These are phyloP conservation scores for Metroxylon sagu DNA, from an alignment of 176 grass and related monocot genomes.

Conservation along the genomic window DNA sequence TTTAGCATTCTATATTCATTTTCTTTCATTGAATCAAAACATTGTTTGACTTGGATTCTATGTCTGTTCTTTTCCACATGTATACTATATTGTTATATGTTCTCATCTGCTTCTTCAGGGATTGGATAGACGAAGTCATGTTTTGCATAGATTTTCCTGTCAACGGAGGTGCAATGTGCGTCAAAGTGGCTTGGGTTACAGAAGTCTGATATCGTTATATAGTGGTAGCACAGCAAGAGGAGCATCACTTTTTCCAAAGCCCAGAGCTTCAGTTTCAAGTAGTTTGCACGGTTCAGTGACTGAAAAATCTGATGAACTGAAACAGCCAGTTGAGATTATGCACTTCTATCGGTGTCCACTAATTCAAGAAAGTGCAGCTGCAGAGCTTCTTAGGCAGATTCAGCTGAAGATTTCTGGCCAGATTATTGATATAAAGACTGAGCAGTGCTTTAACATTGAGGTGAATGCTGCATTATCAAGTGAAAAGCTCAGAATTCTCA, in stretches of 20 bases:
- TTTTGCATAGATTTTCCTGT: too few species aligned
- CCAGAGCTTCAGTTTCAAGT: slow-evolving; percentile 31
- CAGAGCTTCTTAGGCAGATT: slow-evolving; percentile 58
- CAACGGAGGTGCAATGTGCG: too few species aligned
- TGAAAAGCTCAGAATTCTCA: slow-evolving; percentile 55
- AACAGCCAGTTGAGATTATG: slow-evolving; percentile 25
- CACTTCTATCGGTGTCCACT: slow-evolving; percentile 69
- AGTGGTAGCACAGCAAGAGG: slow-evolving; percentile 14
- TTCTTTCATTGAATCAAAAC: too few species aligned
- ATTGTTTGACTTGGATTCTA: too few species aligned
- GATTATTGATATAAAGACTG: slow-evolving; percentile 54
- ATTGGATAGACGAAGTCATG: too few species aligned
- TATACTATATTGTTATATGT: too few species aligned
- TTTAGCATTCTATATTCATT: too few species aligned
- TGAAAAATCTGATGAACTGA: slow-evolving; percentile 19
- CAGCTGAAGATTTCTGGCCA: slow-evolving; percentile 63
- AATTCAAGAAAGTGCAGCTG: slow-evolving; percentile 58
- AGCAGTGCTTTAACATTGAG: slow-evolving; percentile 82
- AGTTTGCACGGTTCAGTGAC: slow-evolving; percentile 29
- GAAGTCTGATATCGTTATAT: slow-evolving; percentile 20
- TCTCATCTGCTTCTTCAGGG: too few species aligned
- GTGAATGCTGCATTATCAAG: slow-evolving; percentile 27
- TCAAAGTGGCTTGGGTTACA: slow-evolving; percentile 17
- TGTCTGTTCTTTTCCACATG: too few species aligned
- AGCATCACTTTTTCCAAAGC: slow-evolving; percentile 1